phyloP scores from a whole-genome alignment of 2,329 filamentous ascomycete species.

The Nemania sp. region DNA sequence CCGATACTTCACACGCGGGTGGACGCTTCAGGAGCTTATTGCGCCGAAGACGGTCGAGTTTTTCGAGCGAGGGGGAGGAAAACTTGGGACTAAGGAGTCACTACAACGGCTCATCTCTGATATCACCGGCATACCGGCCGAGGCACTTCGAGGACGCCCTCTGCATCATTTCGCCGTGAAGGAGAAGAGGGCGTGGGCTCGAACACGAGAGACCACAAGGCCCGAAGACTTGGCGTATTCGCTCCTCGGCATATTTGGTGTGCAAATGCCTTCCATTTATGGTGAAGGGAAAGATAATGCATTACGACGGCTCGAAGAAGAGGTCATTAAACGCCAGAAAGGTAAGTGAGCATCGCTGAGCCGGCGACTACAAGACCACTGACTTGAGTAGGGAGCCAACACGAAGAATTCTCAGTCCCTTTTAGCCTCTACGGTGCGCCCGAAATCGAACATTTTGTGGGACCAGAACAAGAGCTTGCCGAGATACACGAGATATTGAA shows the following conservation, averaged over 20 bases:
- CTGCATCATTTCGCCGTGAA: neutral
- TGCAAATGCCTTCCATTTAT: neutral
- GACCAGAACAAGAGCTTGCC: slow-evolving; percentile 14
- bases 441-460: slow-evolving; percentile 14
- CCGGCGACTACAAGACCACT: neutral
- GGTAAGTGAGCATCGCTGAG: slow-evolving; percentile 5
- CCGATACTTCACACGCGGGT: slow-evolving; percentile 14
- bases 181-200: slow-evolving; percentile 4
- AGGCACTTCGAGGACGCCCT: neutral
- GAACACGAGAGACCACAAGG: neutral
- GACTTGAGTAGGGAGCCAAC: neutral
- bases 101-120: neutral
- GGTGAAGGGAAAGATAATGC: slow-evolving; percentile 25
- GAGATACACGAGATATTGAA: slow-evolving; percentile 7
- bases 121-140: neutral
- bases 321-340: slow-evolving; percentile 19
- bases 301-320: slow-evolving; percentile 32
- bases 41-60: slow-evolving; percentile 7
- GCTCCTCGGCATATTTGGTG: neutral
- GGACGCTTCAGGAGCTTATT: slow-evolving; percentile 16
- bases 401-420: slow-evolving; percentile 12
- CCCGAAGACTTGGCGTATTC: slow-evolving; percentile 8
- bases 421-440: slow-evolving; percentile 14
- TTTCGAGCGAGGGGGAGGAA: neutral
- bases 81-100: neutral